phyloP scores from a whole-genome alignment of 1,139 yeast genomes.

The Ashbya aceris region DNA sequence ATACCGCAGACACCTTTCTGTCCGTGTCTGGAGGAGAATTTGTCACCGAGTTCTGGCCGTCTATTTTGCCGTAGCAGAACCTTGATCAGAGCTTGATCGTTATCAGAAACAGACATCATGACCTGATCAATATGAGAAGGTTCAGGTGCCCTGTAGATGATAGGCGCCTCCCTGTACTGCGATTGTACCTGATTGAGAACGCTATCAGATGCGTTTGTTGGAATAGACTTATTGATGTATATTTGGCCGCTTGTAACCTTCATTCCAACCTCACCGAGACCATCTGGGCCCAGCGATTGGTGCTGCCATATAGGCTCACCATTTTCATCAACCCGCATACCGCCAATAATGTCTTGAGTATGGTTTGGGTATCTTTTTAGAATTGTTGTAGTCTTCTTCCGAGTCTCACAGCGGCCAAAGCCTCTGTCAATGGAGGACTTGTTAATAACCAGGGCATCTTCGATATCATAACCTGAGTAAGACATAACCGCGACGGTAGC shows the following conservation, averaged over 20 bases:
- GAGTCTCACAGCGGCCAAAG: constrained; percentile 96
- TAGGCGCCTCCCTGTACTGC: constrained; percentile 84
- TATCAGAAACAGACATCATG: constrained; percentile 92
- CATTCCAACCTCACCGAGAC: constrained; percentile 93
- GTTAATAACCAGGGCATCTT: constrained; percentile 92
- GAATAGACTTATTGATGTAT: constrained; percentile 85
- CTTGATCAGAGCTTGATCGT: constrained; percentile 88
- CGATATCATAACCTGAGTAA: constrained; percentile 97
- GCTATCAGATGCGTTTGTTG: constrained; percentile 75
- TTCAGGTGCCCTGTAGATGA: constrained; percentile 87
- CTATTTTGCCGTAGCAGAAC: constrained; percentile 90
- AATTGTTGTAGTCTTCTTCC: constrained; percentile 82
- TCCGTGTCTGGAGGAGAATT: constrained; percentile 69
- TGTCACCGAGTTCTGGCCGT: constrained; percentile 96
- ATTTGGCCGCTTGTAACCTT: constrained; percentile 88
- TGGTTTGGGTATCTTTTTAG: constrained; percentile 90
- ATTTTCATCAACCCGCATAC: constrained; percentile 78
- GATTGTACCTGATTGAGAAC: constrained; percentile 41
- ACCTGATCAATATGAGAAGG: constrained; percentile 94
- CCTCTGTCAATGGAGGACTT: constrained; percentile 94
- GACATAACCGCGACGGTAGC: constrained; percentile 99
- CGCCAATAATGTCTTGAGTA: constrained; percentile 81
- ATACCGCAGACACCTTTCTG: constrained; percentile 97
- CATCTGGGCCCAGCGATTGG: constrained; percentile 83
- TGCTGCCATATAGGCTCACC: constrained; percentile 82